Evolutionary conservation across 768 basidiomycete species (phyloP).

Genomic region (Amanita jacksonii): DNA sequence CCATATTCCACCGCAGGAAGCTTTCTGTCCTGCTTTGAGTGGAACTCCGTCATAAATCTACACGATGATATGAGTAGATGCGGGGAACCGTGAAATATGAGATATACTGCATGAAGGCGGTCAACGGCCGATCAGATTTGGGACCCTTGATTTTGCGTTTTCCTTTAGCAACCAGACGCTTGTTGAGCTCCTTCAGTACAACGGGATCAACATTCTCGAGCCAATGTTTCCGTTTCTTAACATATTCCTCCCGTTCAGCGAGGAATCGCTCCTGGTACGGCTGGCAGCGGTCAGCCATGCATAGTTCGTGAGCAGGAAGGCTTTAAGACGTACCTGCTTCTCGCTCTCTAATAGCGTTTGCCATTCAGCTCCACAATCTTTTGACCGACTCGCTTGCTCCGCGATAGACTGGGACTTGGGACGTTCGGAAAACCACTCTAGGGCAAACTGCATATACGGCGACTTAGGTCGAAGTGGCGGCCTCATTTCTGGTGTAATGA

Average conservation of each 20-base stretch:
- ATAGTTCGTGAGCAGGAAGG: neutral
- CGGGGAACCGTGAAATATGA: neutral
- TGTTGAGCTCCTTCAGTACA: constrained; percentile 12
- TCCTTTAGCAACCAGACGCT: constrained; percentile 6
- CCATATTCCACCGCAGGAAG: neutral
- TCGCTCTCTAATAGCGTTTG: constrained; percentile 20
- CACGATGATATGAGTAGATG: neutral
- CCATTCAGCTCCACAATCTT: constrained; percentile 18
- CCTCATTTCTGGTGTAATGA: neutral
- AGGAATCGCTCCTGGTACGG: constrained; percentile 16
- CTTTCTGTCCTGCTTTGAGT: neutral
- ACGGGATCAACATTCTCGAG: constrained; percentile 10
- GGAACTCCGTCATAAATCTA: neutral
- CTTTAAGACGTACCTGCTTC: constrained; percentile 22
- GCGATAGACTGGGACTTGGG: neutral
- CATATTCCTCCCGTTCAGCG: neutral
- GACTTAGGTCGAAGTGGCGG: neutral
- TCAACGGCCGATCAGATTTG: neutral
- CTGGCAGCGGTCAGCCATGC: neutral
- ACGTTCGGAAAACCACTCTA: neutral
- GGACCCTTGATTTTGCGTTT: neutral
- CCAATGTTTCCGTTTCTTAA: constrained; percentile 10
- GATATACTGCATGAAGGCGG: constrained; percentile 10
- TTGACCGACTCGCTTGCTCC: neutral
- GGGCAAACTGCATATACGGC: constrained; percentile 1